Evolutionary conservation across 2,329 filamentous ascomycete species (phyloP), one percentile per base, ranked within the genome.

Genomic region (Trichoderma endophyticum): DNA sequence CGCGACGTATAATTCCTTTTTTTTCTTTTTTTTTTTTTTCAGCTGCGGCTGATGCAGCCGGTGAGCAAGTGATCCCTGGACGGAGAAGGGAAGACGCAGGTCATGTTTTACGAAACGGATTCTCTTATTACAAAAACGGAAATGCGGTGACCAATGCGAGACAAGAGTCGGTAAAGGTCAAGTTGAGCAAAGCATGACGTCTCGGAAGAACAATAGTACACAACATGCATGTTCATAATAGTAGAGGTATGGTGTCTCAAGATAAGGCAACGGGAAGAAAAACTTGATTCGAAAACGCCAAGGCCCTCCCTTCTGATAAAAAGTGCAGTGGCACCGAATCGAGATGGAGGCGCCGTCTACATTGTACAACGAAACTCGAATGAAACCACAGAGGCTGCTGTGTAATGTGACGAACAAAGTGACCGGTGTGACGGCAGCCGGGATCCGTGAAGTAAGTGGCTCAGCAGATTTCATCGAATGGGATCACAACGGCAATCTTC

Each of bases 31-130:
- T n/a, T 57, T n/a, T 61, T 61, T 57, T 57, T 34, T 68, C 54
- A 68, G 65, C 65, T 60, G 65, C 65, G 65, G 65, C 65, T 68
- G 65, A 60, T 60, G 28, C 65, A 32, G n/a, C 56, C 36, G 56
- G 65, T 68, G 51, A 67, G 32, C 48, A 11, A 21, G 54, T 9
- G 30, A 65, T 60, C 57, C 28, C 21, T 34, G 59, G 8, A 61
- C 28, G n/a, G 39, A 57, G 21, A 36, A 36, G 51, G 21, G 9
- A 57, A 43, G 64, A 24, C n/a, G 51, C 43, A 59, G 51, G 11
- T 21, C 36, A n/a, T 59, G 64, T 67, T 59, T 60, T 60, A 48
- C 36, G 32, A 48, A 14, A 21, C 24, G 26, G 21, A 12, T 32
- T 48, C 7, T 43, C 24, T 32, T 14, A 32, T 32, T 28, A 51